Percentiles rank a stretch among this genome's conserved stretches.
Evolutionary conservation across 1,284 basidiomycete species (phyloP).

Genomic region (Sanghuangporus sanghuang): DNA sequence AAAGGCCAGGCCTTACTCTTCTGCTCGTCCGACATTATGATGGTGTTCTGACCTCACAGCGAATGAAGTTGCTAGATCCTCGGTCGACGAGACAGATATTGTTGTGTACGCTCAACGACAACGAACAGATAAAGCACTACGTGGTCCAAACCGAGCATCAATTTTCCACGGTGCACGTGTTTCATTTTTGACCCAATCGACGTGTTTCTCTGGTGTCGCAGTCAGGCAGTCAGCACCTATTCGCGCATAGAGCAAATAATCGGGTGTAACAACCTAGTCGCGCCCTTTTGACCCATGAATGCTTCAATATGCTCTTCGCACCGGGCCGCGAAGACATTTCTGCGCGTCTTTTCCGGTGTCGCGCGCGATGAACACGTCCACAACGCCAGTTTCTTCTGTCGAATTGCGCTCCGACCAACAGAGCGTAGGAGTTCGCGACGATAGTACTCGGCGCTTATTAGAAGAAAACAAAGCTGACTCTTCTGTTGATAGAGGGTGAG

Average conservation of each 20-base stretch:
- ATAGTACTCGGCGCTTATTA: neutral
- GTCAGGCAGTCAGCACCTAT: neutral
- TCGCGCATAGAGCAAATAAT: neutral
- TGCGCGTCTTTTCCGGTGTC: neutral
- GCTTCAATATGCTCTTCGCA: constrained; percentile 45
- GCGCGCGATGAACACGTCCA: neutral
- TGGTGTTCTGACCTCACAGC: constrained; percentile 19
- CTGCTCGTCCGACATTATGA: constrained; percentile 46
- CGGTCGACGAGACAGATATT: constrained; percentile 8
- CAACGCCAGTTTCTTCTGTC: neutral
- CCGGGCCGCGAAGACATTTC: constrained; percentile 42
- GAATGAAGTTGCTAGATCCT: constrained; percentile 19
- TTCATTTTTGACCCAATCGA: neutral
- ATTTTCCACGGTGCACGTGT: too few species aligned
- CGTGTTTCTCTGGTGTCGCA: neutral
- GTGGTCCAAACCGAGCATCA: neutral
- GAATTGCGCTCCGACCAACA: neutral
- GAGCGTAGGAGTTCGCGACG: neutral
- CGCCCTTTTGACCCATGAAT: constrained; percentile 46
- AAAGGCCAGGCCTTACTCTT: constrained; percentile 88
- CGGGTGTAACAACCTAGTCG: neutral
- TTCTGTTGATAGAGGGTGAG: neutral
- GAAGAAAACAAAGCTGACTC: neutral
- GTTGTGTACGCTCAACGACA: neutral
- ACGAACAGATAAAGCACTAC: too few species aligned